Conservation (phyloP, 768 basidiomycete genomes). For the Tylopilus sp. region DNA sequence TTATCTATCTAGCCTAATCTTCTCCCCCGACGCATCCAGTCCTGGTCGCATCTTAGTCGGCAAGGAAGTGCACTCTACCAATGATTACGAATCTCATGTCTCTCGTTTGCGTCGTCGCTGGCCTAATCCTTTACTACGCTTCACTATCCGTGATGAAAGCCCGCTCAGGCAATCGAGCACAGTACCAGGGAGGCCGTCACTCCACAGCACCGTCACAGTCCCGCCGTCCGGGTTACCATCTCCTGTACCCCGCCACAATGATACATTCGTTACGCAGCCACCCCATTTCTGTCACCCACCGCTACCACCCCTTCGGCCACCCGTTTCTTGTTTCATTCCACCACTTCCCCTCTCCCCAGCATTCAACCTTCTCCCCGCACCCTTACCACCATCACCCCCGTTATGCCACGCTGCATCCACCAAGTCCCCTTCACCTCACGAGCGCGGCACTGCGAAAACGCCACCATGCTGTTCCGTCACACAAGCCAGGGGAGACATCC, state of each 20-base stretch:
- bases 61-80: slow-evolving; percentile 52
- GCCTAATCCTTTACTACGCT: slow-evolving; percentile 58
- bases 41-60: slow-evolving; percentile 58
- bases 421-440: neutral
- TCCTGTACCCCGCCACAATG: neutral
- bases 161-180: slow-evolving; percentile 34
- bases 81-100: slow-evolving; percentile 54
- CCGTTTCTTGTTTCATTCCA: slow-evolving; percentile 8
- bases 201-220: slow-evolving; percentile 1
- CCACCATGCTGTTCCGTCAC: slow-evolving; percentile 42
- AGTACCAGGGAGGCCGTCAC: slow-evolving; percentile 2
- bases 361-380: neutral
- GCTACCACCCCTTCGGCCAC: slow-evolving; percentile 27
- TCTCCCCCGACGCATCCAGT: slow-evolving; percentile 57
- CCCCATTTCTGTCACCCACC: neutral
- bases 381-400: neutral
- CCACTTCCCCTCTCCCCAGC: slow-evolving; percentile 22
- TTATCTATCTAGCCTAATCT: slow-evolving; percentile 65
- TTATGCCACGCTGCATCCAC: neutral
- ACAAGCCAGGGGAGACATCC: slow-evolving; percentile 48
- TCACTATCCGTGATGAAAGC: slow-evolving; percentile 55
- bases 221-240: slow-evolving; percentile 1
- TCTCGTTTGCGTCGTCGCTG: slow-evolving; percentile 51
- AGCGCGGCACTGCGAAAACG: neutral
- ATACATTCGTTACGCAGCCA: neutral